A percentile compares a stretch with the other conserved stretches of the same genome.
Evolutionary conservation across 345 rosid species (phyloP).

Genomic region (Conringia planisiliqua): DNA sequence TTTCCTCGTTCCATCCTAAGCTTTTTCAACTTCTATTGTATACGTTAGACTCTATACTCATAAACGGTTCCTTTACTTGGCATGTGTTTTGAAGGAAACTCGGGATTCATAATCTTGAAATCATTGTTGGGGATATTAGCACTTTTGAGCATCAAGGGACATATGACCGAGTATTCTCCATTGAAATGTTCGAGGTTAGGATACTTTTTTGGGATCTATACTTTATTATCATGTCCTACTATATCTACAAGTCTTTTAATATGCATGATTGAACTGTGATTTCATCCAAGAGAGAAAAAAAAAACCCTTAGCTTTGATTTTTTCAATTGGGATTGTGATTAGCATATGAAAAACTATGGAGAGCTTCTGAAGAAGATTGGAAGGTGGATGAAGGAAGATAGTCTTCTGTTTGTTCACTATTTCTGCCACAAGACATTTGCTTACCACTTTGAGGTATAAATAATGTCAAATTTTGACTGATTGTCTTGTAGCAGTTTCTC

Average conservation of each 20-base stretch:
- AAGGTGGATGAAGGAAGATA: constrained; percentile 77
- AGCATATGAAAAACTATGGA: constrained; percentile 88
- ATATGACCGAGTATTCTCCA: constrained; percentile 67
- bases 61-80: not conserved
- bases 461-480: not conserved
- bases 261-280: not conserved
- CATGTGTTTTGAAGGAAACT: constrained; percentile 43
- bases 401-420: constrained; percentile 74
- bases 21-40: not conserved
- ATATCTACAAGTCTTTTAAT: not conserved
- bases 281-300: no score
- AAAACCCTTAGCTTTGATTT: no score
- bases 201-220: not conserved
- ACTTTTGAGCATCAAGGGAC: constrained; percentile 72
- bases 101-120: constrained; percentile 62
- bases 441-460: constrained; percentile 74
- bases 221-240: not conserved
- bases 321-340: not conserved
- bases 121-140: constrained; percentile 76
- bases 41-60: not conserved
- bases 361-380: constrained; percentile 76
- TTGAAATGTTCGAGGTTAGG: constrained; percentile 85
- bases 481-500: not conserved
- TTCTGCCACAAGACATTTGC: constrained; percentile 89
- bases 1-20: not conserved